These are phyloP conservation scores for Diplodia scrobiculata DNA, from an alignment of 2,329 filamentous ascomycete species.

Conservation along the genomic window DNA sequence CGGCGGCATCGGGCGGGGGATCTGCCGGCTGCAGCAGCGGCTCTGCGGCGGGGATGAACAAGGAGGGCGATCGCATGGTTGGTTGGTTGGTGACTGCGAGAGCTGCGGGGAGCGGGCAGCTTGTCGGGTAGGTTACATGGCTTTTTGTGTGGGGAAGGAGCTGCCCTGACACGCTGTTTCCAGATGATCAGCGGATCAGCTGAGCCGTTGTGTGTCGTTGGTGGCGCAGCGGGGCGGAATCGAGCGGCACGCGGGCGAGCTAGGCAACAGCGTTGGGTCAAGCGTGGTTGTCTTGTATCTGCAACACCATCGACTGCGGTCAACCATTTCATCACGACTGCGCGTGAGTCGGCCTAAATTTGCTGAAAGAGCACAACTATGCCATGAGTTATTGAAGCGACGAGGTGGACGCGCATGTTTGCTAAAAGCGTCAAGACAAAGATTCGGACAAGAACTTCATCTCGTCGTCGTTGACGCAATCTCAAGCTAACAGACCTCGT, in stretches of 20 bases:
- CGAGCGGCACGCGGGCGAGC: background rate
- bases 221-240: background rate
- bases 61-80: background rate
- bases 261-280: background rate
- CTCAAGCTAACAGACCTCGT: background rate
- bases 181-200: background rate
- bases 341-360: background rate
- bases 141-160: background rate
- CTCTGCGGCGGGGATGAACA: background rate
- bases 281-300: background rate
- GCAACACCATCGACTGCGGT: background rate
- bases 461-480: background rate
- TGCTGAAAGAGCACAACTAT: background rate
- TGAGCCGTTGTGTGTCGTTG: background rate
- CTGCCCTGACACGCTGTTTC: too few relatives aligned
- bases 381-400: background rate
- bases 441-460: background rate
- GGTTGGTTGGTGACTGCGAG: background rate
- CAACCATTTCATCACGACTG: background rate
- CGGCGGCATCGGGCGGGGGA: background rate
- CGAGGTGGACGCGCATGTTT: fast-evolving
- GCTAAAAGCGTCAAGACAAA: background rate
- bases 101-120: background rate
- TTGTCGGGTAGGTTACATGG: background rate
- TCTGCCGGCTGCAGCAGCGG: background rate